Evolutionary conservation across 208 protist species (phyloP), one percentile per base, ranked within the genome.

Genomic region (Naegleria fowleri): DNA sequence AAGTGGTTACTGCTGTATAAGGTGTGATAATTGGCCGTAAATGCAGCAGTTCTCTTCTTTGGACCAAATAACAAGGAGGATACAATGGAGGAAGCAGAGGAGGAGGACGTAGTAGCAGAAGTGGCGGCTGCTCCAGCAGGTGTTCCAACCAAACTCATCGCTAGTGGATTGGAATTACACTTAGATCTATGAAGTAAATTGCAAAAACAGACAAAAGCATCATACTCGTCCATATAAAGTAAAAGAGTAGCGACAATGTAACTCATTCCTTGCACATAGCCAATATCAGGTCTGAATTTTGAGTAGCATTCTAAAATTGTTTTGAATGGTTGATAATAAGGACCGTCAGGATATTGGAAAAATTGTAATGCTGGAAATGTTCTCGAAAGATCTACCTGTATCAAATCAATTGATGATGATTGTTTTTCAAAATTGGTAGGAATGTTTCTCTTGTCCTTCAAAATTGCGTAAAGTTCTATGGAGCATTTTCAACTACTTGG

Each of bases 191-290:
- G 67, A 0, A 95, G 29, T 11, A 95, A n/a, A 59, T 95, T 95
- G 38, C 48, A 25, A 79, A 95, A 92, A 7, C 19, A 89, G 3
- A 93, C 67, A n/a, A 94, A 95, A 7, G 93, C 52, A 36, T 94
- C 83, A n/a, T 91, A 91, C 38, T 51, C 55, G 3, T 94, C 55
- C 92, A 94, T 92, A 40, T 93, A 84, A 13, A 95, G 36, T n/a
- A 94, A 83, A n/a, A 95, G 79, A 0, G 95, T 43, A 13, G 75
- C 94, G 11, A 79, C 93, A 29, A 95, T n/a, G 86, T 95, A 94
- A 0, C 92, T 93, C 94, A 95, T 95, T 67, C 94, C 94, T 92
- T 95, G 94, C 36, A 95, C 94, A 75, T 95, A 95, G 5, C 94
- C 94, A 40, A 95, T 86, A 16, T 94, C 88, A 22, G 93, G 94